phyloP scores from a whole-genome alignment of 495 filamentous ascomycete species.

The Talaromyces stipitatus region DNA sequence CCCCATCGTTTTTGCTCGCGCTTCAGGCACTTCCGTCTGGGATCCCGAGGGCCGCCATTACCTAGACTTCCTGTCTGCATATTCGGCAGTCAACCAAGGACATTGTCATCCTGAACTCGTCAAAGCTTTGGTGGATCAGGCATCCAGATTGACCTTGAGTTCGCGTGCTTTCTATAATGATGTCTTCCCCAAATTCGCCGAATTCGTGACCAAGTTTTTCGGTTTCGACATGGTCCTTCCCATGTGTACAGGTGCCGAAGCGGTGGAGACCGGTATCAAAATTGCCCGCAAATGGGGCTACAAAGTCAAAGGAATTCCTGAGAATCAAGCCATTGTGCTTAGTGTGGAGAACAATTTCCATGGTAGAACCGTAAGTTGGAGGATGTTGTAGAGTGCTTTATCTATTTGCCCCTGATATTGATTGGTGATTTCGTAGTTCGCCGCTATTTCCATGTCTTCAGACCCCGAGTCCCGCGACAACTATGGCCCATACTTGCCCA shows the following conservation, averaged over 20 bases:
- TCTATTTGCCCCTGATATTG: neutral
- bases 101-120: slow-evolving; percentile 97
- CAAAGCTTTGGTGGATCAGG: slow-evolving; percentile 83
- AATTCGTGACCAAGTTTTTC: slow-evolving; percentile 81
- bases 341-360: slow-evolving; percentile 91
- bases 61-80: slow-evolving; percentile 95
- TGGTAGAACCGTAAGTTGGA: slow-evolving; percentile 73
- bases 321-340: slow-evolving; percentile 78
- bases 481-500: slow-evolving; percentile 92
- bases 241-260: slow-evolving; percentile 98
- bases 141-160: slow-evolving; percentile 82
- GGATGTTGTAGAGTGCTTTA: neutral
- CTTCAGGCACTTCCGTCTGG: slow-evolving; percentile 82
- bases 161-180: slow-evolving; percentile 98
- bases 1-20: slow-evolving; percentile 81
- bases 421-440: slow-evolving; percentile 54
- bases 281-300: slow-evolving; percentile 99
- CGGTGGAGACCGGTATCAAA: slow-evolving; percentile 97
- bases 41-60: slow-evolving; percentile 96
- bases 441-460: slow-evolving; percentile 86
- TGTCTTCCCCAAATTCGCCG: slow-evolving; percentile 93
- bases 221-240: slow-evolving; percentile 98
- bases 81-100: slow-evolving; percentile 97
- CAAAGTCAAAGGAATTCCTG: slow-evolving; percentile 85
- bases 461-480: slow-evolving; percentile 94